Evolutionary conservation across 2,329 filamentous ascomycete genomes (phyloP), one percentile per base, ranked within the genome.

Genomic region (Pseudogymnoascus verrucosus): DNA sequence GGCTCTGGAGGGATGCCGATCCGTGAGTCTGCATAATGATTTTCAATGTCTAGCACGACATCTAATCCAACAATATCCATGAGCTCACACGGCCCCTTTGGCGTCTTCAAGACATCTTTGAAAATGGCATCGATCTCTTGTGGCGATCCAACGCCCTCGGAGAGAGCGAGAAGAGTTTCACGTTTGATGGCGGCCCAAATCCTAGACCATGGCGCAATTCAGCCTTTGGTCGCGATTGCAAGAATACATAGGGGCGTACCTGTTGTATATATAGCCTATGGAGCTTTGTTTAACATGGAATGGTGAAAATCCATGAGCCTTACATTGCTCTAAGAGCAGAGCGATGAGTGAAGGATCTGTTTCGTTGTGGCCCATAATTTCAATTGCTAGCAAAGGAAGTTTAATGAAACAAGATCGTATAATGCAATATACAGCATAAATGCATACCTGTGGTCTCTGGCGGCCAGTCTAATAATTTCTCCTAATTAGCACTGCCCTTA

Each of bases 181-280:
- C 76, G 71, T 65, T 77, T 77, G 63, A 77, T 77, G 23, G 76
- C 76, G 10, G 76, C 74, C 76, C 76, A 77, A 54, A 77, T 76
- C 40, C 75, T 65, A 21, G 12, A 47, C 12, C 31, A 47, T 19
- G 44, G 26, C 16, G 21, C 21, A 44, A 28, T 28, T 40, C n/a
- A 40, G 39, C 39, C 7, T 40, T 40, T 54, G 21, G 61, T 60
- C 44, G 19, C 39, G n/a, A 44, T 39, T 60, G 54, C 26, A 21
- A 12, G 60, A 34, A 19, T 39, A 61, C 11, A 31, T 28, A 39
- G 37, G 31, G 42, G 51, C 63, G 47, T 63, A 74, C 74, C 75
- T 69, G 62, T 77, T 77, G 63, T 75, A 77, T 11, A 77, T 75
- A 64, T 76, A 77, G 0, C 76, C 76, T 21, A 69, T 75, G 1